phyloP scores from a whole-genome alignment of 1,284 basidiomycete genomes.

The Chondrostereum purpureum region DNA sequence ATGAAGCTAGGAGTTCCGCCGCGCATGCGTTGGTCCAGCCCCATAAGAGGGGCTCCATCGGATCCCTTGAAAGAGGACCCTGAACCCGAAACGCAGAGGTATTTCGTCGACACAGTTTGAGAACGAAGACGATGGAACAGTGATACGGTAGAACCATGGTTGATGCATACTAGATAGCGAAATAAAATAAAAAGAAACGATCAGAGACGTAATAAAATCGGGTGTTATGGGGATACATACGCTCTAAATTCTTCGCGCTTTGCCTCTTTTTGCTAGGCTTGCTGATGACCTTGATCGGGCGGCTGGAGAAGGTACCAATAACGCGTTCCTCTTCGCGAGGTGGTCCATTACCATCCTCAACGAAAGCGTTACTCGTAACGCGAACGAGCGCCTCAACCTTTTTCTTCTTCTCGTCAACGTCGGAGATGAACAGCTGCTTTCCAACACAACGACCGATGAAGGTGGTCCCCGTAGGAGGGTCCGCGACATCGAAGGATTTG shows the following conservation, averaged over 20 bases:
- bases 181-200: conserved; percentile 13
- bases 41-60: conserved; percentile 79
- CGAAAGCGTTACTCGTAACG: conserved; percentile 77
- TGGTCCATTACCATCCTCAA: conserved; percentile 50
- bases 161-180: conserved; percentile 73
- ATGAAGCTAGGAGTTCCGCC: conserved; percentile 77
- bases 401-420: conserved; percentile 86
- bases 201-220: conserved; percentile 14
- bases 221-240: conserved; percentile 43
- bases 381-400: conserved; percentile 88
- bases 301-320: conserved; percentile 82
- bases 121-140: conserved; percentile 92
- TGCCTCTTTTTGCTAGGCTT: conserved; percentile 96
- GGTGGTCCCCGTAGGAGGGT: conserved; percentile 73
- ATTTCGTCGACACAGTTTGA: conserved; percentile 92
- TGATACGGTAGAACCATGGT: conserved; percentile 92
- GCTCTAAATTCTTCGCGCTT: conserved; percentile 86
- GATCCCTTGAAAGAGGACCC: conserved; percentile 86
- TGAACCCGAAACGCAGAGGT: conserved; percentile 89
- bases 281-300: conserved; percentile 94
- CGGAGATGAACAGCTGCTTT: conserved; percentile 86
- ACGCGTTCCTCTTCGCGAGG: conserved; percentile 44
- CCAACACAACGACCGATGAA: conserved; percentile 85
- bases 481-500: conserved; percentile 75
- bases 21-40: conserved; percentile 67